Percentiles rank a stretch among this genome's conserved stretches.
Conservation (phyloP, 352 stramenopile species). For the Pythium monospermum region DNA sequence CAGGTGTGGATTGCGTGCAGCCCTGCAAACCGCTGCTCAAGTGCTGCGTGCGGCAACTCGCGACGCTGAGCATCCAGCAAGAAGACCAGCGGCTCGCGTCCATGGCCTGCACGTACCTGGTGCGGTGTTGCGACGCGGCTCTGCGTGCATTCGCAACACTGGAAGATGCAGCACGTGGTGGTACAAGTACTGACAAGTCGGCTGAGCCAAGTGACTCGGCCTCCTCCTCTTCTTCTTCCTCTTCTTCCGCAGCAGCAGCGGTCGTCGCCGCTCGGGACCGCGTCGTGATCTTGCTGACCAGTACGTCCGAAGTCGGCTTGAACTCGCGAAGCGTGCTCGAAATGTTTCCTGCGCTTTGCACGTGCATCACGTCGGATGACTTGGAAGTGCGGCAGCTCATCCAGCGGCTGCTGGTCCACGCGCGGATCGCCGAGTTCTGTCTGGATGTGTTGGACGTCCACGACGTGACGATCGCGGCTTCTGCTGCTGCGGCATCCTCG, state of each 20-base stretch:
- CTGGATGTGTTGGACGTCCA: conserved; percentile 18
- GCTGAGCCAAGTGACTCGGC: background rate
- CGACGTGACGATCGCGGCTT: conserved; percentile 12
- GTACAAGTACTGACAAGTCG: too few species aligned
- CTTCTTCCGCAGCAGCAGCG: conserved; percentile 1
- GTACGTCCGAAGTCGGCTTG: conserved; percentile 45
- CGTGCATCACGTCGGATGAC: conserved; percentile 66
- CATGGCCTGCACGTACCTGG: conserved; percentile 47
- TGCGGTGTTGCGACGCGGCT: conserved; percentile 52
- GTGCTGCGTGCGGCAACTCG: conserved; percentile 74
- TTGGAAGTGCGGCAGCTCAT: conserved; percentile 61
- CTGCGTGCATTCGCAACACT: conserved; percentile 41
- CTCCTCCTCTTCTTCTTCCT: background rate
- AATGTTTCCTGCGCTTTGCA: conserved; percentile 74
- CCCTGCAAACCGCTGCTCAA: conserved; percentile 61
- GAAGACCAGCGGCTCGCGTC: conserved; percentile 39
- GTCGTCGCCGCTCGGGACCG: conserved; percentile 43
- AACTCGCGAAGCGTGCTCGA: conserved; percentile 52
- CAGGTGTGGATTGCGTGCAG: conserved; percentile 39
- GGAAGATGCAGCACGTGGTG: conserved; percentile 25
- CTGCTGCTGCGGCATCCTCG: conserved; percentile 1
- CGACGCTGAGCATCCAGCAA: conserved; percentile 63
- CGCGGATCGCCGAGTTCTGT: conserved; percentile 49
- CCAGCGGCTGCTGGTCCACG: conserved; percentile 57
- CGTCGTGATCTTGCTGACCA: conserved; percentile 66